These are phyloP conservation scores for Quercus suber DNA, from an alignment of 306 rosid species.

Conservation along the genomic window DNA sequence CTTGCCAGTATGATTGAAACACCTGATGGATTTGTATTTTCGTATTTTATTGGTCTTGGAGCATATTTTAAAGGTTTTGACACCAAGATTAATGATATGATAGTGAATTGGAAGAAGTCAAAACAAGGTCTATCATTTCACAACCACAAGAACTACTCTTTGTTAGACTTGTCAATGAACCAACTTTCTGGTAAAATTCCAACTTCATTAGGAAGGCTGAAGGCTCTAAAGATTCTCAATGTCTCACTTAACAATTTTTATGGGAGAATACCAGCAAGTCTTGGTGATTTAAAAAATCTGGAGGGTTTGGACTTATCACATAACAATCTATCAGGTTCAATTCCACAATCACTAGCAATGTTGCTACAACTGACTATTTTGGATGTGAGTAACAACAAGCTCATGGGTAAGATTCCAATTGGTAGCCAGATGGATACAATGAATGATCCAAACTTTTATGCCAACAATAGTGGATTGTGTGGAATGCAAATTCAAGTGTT, in stretches of 20 bases:
- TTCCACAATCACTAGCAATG: neutral
- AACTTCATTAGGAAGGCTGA: constrained; percentile 15
- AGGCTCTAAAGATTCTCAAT: constrained; percentile 27
- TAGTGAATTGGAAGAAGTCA: constrained; percentile 31
- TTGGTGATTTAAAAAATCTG: neutral
- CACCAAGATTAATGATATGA: constrained; percentile 14
- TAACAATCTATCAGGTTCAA: no score
- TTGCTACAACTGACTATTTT: no score
- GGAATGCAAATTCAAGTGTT: constrained; percentile 23
- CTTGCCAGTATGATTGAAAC: constrained; percentile 8
- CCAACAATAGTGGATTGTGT: constrained; percentile 27
- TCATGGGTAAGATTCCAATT: no score
- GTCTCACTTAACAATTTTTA: constrained; percentile 21
- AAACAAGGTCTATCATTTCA: neutral
- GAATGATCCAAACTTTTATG: no score
- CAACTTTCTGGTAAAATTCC: constrained; percentile 18
- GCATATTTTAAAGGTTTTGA: neutral
- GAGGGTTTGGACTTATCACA: no score
- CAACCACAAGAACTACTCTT: no score
- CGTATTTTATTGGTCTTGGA: neutral
- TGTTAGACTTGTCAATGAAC: constrained; percentile 1
- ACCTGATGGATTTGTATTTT: neutral
- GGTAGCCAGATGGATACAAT: no score
- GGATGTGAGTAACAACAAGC: no score
- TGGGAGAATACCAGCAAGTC: constrained; percentile 22